Percentiles rank a stretch among this genome's conserved stretches.
Conservation (phyloP, 306 rosid genomes). For the Cyamopsis tetragonoloba region DNA sequence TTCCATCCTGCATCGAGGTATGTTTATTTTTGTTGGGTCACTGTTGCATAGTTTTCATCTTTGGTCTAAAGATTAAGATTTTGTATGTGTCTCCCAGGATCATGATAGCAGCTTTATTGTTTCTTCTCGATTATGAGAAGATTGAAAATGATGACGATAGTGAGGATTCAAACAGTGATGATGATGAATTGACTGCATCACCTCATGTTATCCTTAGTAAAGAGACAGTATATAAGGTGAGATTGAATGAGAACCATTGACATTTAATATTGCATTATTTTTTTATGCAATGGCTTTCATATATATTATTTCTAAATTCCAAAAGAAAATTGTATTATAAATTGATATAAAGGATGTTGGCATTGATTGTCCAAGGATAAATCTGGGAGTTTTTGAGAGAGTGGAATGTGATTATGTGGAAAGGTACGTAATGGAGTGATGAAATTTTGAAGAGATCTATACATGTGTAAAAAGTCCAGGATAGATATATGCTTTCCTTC, state of each 20-base stretch:
- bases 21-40: background rate
- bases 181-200: slow-evolving; percentile 49
- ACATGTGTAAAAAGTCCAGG: too few species aligned
- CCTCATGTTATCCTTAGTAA: slow-evolving; percentile 56
- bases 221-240: slow-evolving; percentile 77
- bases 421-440: background rate
- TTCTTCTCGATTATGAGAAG: slow-evolving; percentile 90
- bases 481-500: too few species aligned
- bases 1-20: slow-evolving; percentile 78
- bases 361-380: background rate
- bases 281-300: background rate
- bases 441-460: background rate
- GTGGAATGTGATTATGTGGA: background rate
- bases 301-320: background rate
- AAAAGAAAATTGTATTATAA: background rate
- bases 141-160: slow-evolving; percentile 65
- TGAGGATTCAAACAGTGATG: slow-evolving; percentile 63
- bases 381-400: background rate
- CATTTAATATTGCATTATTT: background rate
- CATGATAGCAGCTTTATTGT: slow-evolving; percentile 69
- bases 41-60: background rate
- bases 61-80: background rate
- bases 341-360: background rate
- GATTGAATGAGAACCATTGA: background rate
- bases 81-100: slow-evolving; percentile 52